Conservation (phyloP, 768 basidiomycete species). For the Panaeolus papilionaceus region DNA sequence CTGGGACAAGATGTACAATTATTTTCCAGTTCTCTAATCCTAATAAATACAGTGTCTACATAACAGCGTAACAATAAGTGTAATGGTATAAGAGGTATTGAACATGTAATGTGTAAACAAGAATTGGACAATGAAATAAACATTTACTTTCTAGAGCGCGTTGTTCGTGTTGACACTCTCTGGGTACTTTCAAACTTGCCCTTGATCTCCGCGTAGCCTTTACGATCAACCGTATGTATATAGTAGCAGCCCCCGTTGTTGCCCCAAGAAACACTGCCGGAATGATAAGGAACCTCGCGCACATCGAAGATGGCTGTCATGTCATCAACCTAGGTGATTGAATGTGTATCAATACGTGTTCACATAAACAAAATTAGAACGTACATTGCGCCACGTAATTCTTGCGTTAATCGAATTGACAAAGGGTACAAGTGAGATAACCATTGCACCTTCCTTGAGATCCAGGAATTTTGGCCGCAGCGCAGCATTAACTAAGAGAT, state of each 20-base stretch:
- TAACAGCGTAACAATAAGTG: slow-evolving; percentile 13
- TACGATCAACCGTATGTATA: slow-evolving; percentile 78
- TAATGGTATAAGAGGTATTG: slow-evolving; percentile 12
- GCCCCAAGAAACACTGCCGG: slow-evolving; percentile 86
- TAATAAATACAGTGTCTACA: slow-evolving; percentile 14
- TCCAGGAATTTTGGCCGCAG: slow-evolving; percentile 92
- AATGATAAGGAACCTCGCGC: slow-evolving; percentile 66
- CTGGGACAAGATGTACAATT: slow-evolving; percentile 13
- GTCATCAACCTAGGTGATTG: slow-evolving; percentile 62
- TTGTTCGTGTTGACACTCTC: slow-evolving; percentile 34
- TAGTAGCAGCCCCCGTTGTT: slow-evolving; percentile 74
- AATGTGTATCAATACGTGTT: slow-evolving; percentile 16
- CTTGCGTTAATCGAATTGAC: slow-evolving; percentile 75
- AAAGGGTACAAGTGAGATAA: slow-evolving; percentile 89
- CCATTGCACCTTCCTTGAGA: slow-evolving; percentile 89
- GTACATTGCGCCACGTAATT: slow-evolving; percentile 83
- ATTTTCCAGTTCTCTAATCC: slow-evolving; percentile 7
- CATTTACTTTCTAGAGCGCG: slow-evolving; percentile 36
- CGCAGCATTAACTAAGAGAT: slow-evolving; percentile 77
- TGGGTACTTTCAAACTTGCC: slow-evolving; percentile 61
- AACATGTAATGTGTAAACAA: not conserved
- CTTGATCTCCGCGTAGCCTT: slow-evolving; percentile 67
- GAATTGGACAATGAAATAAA: not conserved
- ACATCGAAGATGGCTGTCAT: slow-evolving; percentile 86
- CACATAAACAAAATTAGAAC: slow-evolving; percentile 30